Base-by-base conservation (phyloP, 768 basidiomycete genomes). In the Panaeolus papilionaceus region DNA sequence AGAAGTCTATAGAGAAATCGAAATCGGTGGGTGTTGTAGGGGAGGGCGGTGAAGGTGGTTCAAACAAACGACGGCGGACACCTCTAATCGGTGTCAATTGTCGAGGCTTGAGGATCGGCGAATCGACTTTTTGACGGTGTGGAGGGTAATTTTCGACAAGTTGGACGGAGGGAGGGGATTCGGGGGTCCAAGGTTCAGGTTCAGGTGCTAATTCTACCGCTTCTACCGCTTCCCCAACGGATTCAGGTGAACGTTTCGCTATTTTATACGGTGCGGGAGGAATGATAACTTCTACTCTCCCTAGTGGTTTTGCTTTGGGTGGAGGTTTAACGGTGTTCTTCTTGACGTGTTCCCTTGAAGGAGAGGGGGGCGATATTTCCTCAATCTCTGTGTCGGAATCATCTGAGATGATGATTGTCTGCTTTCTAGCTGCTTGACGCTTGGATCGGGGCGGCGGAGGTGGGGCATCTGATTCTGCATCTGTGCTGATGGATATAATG, bases 51-150 rank as follows among this genome's bases (percentile, higher is more conserved):
- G 83, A 84, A 2, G 81, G 83, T 16, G 80, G 87, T 45, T 80
- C 81, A 51, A 81, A 82, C 7, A 79, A 75, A 39, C 76, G 79
- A 61, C 82, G 81, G 18, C 79, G 79, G 28, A 77, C 75, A 40
- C 81, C 79, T 18, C 86, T 85, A 64, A 92, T 90, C 9, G 92
- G 92, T 3, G 92, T 93, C 38, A 92, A 83, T 69, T 83, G 88
- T 28, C 90, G 87, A n/a, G 82, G 73, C 70, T 84, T 89, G 33
- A 79, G 72, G 54, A 68, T 38, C 39, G 71, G 66, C 42, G 70
- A 76, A 61, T 69, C 54, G 51, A 71, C 74, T 62, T 51, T 68
- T 62, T 51, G 69, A 62, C 68, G 76, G 63, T 71, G 68, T 65
- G 74, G 71, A 67, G 66, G 20, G 28, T 23, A 42, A 20, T 18